Percentiles rank a stretch among this genome's conserved stretches.
Conservation (phyloP, 2,329 filamentous ascomycete species). For the Colletotrichum navitas region DNA sequence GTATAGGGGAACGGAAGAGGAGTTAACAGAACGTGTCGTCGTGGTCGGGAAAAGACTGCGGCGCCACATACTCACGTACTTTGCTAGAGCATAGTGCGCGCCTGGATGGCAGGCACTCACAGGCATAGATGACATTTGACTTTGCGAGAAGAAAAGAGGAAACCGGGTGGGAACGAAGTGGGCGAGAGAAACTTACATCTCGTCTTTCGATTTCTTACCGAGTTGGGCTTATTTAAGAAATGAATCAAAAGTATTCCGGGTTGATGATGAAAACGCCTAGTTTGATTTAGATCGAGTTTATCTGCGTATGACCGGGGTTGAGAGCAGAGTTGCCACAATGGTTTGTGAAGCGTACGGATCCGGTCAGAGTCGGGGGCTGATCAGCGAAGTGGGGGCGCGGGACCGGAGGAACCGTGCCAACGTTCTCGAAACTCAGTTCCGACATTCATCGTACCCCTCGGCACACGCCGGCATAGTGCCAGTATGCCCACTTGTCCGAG, state of each 20-base stretch:
- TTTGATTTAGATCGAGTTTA: neutral
- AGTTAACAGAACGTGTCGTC: conserved; percentile 15
- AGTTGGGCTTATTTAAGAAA: conserved; percentile 34
- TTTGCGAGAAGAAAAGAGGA: conserved; percentile 7
- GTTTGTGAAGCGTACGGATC: neutral
- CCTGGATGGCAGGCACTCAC: conserved; percentile 36
- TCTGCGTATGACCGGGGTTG: neutral
- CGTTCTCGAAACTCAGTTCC: neutral
- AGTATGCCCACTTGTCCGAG: neutral
- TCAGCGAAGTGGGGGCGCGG: neutral
- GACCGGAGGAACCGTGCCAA: neutral
- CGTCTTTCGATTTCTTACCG: conserved; percentile 22
- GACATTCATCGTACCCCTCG: neutral
- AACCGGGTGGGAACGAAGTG: neutral
- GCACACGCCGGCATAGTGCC: neutral
- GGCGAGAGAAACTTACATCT: conserved; percentile 11
- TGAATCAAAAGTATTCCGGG: conserved; percentile 22
- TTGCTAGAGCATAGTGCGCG: conserved; percentile 35
- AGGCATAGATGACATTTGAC: conserved; percentile 37
- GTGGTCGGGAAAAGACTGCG: conserved; percentile 16
- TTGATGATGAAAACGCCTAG: neutral
- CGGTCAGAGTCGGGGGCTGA: neutral
- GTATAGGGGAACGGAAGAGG: conserved; percentile 8
- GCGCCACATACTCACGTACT: conserved; percentile 20
- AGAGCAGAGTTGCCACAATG: neutral